A percentile compares a stretch with the other conserved stretches of the same genome.
Conservation (phyloP, 1,284 basidiomycete genomes). For the Cryptococcus deneoformans region DNA sequence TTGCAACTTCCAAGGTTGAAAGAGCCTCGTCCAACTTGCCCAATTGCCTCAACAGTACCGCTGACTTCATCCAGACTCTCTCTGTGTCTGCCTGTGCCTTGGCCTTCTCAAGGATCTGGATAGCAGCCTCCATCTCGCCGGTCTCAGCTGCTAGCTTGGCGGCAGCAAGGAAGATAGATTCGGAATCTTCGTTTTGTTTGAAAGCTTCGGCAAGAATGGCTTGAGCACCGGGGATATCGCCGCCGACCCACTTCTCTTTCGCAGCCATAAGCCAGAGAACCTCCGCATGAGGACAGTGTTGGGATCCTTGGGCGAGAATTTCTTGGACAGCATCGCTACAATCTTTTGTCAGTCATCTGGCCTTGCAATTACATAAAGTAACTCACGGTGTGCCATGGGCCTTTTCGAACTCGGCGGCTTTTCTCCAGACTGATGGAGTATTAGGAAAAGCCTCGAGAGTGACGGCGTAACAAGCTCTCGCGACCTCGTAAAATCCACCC, state of each 20-base stretch:
- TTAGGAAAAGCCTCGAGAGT: slow-evolving; percentile 90
- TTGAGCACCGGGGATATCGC: slow-evolving; percentile 82
- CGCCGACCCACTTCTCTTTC: slow-evolving; percentile 88
- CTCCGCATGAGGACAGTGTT: slow-evolving; percentile 90
- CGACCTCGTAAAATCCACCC: slow-evolving; percentile 73
- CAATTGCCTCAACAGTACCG: slow-evolving; percentile 88
- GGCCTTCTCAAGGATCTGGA: slow-evolving; percentile 81
- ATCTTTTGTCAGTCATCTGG: background rate
- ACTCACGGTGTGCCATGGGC: slow-evolving; percentile 71
- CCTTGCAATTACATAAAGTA: background rate
- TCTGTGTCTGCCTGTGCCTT: slow-evolving; percentile 86
- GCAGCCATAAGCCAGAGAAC: slow-evolving; percentile 96
- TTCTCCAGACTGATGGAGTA: slow-evolving; percentile 75
- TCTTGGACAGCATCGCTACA: slow-evolving; percentile 73
- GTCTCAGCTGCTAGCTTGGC: slow-evolving; percentile 96
- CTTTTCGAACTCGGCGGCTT: slow-evolving; percentile 90
- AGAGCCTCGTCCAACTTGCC: slow-evolving; percentile 71
- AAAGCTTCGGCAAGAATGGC: slow-evolving; percentile 86
- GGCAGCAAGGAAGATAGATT: slow-evolving; percentile 95
- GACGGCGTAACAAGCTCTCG: slow-evolving; percentile 83
- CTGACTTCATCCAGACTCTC: slow-evolving; percentile 97
- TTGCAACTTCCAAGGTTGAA: slow-evolving; percentile 67
- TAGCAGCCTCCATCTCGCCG: slow-evolving; percentile 78
- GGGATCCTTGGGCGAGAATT: slow-evolving; percentile 76
- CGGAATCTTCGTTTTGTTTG: slow-evolving; percentile 92